Conservation (phyloP, 208 protist species). For the Leishmania gerbilli region DNA sequence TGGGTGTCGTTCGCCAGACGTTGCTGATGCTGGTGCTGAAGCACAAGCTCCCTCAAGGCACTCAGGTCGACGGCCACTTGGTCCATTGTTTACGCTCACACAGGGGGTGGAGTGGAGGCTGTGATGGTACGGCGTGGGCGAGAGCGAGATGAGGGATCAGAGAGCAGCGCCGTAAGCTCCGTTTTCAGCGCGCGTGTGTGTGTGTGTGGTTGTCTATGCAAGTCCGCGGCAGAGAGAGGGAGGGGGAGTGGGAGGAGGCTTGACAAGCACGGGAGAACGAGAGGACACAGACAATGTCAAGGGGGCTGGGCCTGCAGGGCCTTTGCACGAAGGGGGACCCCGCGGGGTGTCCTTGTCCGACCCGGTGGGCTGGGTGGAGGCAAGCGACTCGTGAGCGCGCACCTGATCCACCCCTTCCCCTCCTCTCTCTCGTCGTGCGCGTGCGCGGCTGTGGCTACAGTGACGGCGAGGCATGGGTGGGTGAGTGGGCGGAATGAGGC, state of each 20-base stretch:
- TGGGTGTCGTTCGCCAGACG: background rate
- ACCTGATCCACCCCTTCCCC: background rate
- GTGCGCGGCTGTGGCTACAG: background rate
- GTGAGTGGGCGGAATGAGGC: background rate
- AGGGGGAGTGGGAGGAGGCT: background rate
- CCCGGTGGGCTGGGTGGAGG: background rate
- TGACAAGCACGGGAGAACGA: background rate
- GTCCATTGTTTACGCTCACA: background rate
- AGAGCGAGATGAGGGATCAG: background rate
- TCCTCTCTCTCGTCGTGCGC: background rate
- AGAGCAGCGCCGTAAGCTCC: background rate
- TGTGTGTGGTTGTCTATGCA: background rate
- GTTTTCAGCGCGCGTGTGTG: background rate
- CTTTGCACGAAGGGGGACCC: background rate
- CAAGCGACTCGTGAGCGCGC: background rate
- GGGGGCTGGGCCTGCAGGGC: background rate
- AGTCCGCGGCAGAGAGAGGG: background rate
- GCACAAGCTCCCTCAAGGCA: constrained; percentile 6
- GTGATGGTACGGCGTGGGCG: background rate
- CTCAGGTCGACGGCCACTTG: constrained; percentile 2
- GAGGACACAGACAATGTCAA: background rate
- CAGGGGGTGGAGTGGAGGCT: background rate
- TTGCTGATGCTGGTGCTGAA: constrained; percentile 12
- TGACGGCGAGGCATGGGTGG: background rate
- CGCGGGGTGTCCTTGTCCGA: background rate